Conservation (phyloP, 78 protist species). For the Tieghemostelium lacteum region DNA sequence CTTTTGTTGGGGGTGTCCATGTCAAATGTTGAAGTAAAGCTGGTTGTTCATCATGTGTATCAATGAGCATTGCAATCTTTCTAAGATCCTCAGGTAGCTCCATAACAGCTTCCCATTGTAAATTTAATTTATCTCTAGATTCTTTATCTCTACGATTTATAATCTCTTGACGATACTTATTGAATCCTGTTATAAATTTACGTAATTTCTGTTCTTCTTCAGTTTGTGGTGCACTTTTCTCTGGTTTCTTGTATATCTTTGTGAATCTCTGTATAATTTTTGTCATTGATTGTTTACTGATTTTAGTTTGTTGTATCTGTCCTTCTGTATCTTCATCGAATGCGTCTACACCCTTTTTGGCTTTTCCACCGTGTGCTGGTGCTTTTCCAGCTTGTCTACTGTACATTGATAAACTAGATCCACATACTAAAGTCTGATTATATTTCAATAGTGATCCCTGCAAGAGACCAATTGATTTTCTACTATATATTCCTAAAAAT, state of each 20-base stretch:
- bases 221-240: background rate
- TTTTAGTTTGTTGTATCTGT: background rate
- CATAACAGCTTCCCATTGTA: conserved; percentile 66
- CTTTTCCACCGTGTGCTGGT: background rate
- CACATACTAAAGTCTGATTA: background rate
- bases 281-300: conserved; percentile 9
- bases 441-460: background rate
- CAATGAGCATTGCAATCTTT: conserved; percentile 45
- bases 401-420: background rate
- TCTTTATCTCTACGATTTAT: conserved; percentile 2
- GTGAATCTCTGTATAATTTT: conserved; percentile 55
- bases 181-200: background rate
- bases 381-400: background rate
- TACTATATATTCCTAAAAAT: background rate
- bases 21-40: conserved; percentile 13
- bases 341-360: background rate
- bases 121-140: background rate
- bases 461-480: background rate
- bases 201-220: conserved; percentile 31
- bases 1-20: conserved; percentile 43
- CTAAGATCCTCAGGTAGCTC: conserved; percentile 75
- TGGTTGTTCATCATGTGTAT: conserved; percentile 65
- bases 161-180: conserved; percentile 9
- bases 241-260: conserved; percentile 21
- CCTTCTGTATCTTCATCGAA: background rate